Evolutionary conservation across 805 yeast genomes (phyloP), one percentile per base, ranked within the genome.

Genomic region (Ogataea ramenticola): DNA sequence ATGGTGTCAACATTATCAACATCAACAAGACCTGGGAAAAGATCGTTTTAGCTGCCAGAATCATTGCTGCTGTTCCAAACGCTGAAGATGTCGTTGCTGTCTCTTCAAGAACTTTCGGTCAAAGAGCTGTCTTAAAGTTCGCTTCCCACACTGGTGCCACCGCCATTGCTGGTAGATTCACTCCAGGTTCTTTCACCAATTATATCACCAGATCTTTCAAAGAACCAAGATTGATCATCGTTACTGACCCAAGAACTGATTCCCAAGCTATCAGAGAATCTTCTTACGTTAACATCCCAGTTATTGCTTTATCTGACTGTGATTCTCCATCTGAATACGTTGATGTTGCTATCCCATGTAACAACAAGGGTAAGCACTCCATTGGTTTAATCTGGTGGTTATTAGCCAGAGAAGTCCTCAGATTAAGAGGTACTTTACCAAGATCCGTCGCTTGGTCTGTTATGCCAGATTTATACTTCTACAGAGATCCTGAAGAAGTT

Each of bases 101-200:
- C 67, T 90, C 98, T 58, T 87, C 98, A 65, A 91, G 98, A 82
- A 90, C 97, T 65, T 91, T 86, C 78, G 99, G 99, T 70, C 99
- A 93, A 81, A 93, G 99, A 82, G 99, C 99, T 69, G 99, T 91
- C 62, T 84, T 93, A 75, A 93, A 93, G 81, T 93, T 85, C 70
- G 97, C 99, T 70, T 87, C 96, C 65, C 98, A 93, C 90, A 90
- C 98, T 65, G 98, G 98, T 75, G 96, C 99, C 62, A 91, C 98
- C 62, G 90, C 99, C 71, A 91, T 93, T 78, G 99, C 99, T 65
- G 99, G 99, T 78, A 89, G 99, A 81, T 93, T 93, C 86, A 93
- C 99, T 66, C 99, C 99, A 77, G 99, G 99, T 87, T 83, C 86
- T 80, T 93, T 93, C 93, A 93, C 99, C 72, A 93, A 93, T 82